A percentile compares a stretch with the other conserved stretches of the same genome.
Evolutionary conservation across 225 moss, liverwort and hornwort genomes (phyloP).

Genomic region (Pseudoscleropodium purum): DNA sequence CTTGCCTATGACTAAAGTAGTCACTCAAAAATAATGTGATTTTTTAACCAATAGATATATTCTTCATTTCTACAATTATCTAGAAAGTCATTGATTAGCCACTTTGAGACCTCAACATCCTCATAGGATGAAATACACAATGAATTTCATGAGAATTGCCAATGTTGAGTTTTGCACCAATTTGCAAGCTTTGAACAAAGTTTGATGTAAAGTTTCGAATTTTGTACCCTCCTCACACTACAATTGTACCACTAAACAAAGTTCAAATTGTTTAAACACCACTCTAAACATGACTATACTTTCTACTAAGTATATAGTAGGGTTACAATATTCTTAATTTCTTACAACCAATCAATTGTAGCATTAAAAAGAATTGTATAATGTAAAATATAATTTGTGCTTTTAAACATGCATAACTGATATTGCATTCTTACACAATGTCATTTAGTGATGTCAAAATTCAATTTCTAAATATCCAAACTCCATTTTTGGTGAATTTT

Average conservation of each 20-base stretch:
- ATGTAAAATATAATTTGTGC: background rate
- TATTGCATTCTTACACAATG: background rate
- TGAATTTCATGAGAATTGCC: background rate
- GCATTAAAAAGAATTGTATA: background rate
- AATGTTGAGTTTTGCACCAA: background rate
- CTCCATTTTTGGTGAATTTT: background rate
- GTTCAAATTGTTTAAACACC: background rate
- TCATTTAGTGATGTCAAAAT: background rate
- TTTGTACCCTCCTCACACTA: background rate
- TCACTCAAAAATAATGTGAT: background rate
- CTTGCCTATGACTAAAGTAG: fast-evolving
- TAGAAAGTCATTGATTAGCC: background rate
- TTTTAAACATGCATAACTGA: background rate
- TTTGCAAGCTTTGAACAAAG: fast-evolving
- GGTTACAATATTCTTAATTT: background rate
- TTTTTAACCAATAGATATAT: background rate
- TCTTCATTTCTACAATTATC: background rate
- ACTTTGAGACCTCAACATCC: fast-evolving
- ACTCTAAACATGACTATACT: background rate
- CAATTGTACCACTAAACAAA: background rate
- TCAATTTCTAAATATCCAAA: background rate
- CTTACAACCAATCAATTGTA: background rate
- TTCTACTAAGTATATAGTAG: background rate
- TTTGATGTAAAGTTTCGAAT: background rate
- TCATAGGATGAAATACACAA: background rate